Evolutionary conservation across 2,329 filamentous ascomycete species (phyloP).

Genomic region (Fonsecaea pugnacius): DNA sequence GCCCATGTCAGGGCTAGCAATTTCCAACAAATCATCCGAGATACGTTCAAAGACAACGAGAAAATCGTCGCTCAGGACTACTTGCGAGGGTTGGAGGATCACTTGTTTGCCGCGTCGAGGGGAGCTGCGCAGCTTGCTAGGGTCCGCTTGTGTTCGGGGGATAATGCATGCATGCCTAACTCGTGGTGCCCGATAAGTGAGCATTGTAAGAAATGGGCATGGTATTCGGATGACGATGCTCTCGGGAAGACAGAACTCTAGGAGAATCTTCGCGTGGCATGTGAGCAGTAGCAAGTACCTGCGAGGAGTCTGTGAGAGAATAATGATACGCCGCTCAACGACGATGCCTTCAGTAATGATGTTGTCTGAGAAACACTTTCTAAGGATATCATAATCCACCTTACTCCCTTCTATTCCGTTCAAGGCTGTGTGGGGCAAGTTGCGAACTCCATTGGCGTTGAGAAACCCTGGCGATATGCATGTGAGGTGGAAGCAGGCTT

Average conservation of each 20-base stretch:
- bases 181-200: slow-evolving; percentile 15
- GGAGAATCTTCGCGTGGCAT: slow-evolving; percentile 9
- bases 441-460: too few relatives aligned
- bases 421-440: too few relatives aligned
- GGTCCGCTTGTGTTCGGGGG: slow-evolving; percentile 6
- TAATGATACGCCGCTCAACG: neutral
- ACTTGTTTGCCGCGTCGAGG: slow-evolving; percentile 17
- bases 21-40: slow-evolving; percentile 21
- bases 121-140: slow-evolving; percentile 14
- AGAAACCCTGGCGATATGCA: too few relatives aligned
- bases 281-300: neutral
- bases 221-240: neutral
- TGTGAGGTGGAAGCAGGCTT: neutral
- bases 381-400: too few relatives aligned
- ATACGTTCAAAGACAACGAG: slow-evolving; percentile 17
- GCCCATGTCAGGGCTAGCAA: slow-evolving; percentile 8
- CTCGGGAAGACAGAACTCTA: slow-evolving; percentile 12
- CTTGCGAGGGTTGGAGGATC: slow-evolving; percentile 12
- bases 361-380: too few relatives aligned
- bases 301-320: too few relatives aligned
- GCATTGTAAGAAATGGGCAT: slow-evolving; percentile 19
- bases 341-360: too few relatives aligned
- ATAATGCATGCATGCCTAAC: slow-evolving; percentile 7
- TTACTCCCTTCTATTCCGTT: too few relatives aligned
- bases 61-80: slow-evolving; percentile 17